Evolutionary conservation across 2,329 filamentous ascomycete genomes (phyloP).

Genomic region (Diaporthe destruens): DNA sequence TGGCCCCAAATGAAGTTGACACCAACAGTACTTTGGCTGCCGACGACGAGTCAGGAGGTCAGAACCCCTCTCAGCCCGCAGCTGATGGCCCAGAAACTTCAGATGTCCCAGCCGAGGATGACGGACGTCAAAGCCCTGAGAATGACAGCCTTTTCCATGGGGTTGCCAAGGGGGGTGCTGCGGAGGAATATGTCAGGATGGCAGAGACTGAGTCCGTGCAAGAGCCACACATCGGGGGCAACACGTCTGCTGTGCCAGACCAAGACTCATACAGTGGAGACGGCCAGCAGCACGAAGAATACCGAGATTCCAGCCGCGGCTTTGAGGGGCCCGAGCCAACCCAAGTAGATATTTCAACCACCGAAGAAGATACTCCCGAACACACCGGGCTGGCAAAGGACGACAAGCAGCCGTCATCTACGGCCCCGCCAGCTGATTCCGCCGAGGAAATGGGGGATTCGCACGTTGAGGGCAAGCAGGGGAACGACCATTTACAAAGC

Average conservation of each 20-base stretch:
- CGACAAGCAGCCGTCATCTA: background rate
- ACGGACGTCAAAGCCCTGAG: background rate
- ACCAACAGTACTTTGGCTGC: background rate
- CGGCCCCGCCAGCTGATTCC: background rate
- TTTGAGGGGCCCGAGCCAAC: background rate
- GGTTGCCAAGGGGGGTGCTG: constrained; percentile 32
- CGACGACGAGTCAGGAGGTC: background rate
- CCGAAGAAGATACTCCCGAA: background rate
- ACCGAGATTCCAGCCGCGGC: background rate
- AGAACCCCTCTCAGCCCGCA: background rate
- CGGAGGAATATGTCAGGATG: constrained; percentile 37
- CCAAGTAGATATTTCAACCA: background rate
- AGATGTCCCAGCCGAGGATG: background rate
- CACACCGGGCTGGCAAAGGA: background rate
- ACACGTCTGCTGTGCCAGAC: background rate
- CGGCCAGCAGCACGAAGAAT: background rate
- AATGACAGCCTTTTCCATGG: background rate
- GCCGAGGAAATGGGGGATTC: background rate
- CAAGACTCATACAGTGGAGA: background rate
- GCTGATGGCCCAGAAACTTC: background rate
- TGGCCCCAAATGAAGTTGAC: background rate
- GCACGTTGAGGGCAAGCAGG: background rate
- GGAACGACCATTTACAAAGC: background rate
- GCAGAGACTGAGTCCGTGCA: background rate
- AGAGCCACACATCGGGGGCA: background rate